Conservation (phyloP, 2,329 filamentous ascomycete species). For the Penicillium sp. region DNA sequence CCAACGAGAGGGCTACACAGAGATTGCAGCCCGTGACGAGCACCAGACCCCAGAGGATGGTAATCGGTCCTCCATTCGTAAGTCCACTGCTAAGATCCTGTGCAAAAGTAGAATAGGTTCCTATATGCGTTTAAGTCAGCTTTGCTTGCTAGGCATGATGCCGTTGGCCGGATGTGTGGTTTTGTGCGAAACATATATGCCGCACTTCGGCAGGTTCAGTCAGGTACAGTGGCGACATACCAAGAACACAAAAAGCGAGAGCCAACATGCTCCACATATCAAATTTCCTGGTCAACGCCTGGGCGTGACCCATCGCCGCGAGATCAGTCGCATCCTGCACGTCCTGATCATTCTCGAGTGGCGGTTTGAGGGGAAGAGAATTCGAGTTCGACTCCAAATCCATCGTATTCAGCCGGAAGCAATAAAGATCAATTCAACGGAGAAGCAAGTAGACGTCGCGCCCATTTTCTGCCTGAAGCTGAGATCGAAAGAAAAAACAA, state of each 20-base stretch:
- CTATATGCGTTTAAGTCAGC: conserved; percentile 6
- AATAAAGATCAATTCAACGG: conserved; percentile 21
- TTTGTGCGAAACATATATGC: too few species aligned
- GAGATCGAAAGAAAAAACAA: background rate
- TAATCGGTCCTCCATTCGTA: conserved; percentile 55
- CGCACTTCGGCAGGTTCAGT: background rate
- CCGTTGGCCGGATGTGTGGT: background rate
- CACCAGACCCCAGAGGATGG: conserved; percentile 57
- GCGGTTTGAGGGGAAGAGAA: conserved; percentile 27
- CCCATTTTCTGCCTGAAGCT: conserved; percentile 29
- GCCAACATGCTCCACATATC: conserved; percentile 59
- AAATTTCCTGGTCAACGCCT: conserved; percentile 51
- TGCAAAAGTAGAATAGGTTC: conserved; percentile 61
- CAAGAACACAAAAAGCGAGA: conserved; percentile 58
- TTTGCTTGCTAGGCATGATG: background rate
- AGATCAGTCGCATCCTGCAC: conserved; percentile 45
- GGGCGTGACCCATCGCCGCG: conserved; percentile 45
- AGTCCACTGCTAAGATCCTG: conserved; percentile 55
- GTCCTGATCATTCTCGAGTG: conserved; percentile 33
- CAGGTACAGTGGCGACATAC: conserved; percentile 14
- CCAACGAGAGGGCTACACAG: conserved; percentile 57
- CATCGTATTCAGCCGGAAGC: conserved; percentile 29
- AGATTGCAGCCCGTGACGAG: conserved; percentile 56
- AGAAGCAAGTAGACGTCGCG: conserved; percentile 12
- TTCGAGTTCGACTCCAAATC: conserved; percentile 31